phyloP scores from a whole-genome alignment of 805 yeast genomes.

The Sugiyamaella chiloensis region DNA sequence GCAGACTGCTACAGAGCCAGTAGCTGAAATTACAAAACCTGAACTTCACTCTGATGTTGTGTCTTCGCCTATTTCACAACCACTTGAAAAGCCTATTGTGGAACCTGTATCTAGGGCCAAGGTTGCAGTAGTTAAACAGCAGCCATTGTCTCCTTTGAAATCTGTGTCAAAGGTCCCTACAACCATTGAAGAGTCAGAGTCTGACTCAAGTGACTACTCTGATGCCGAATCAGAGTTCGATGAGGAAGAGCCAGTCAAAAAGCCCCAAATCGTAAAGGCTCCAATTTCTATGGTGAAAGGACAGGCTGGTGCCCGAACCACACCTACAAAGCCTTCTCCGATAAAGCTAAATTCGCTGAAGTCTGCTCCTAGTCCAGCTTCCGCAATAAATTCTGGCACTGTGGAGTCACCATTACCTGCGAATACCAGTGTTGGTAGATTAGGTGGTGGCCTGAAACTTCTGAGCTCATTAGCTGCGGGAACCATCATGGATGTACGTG shows the following conservation, averaged over 20 bases:
- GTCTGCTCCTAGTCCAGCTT: too few relatives aligned
- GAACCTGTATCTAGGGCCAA: too few relatives aligned
- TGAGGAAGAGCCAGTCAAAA: neutral
- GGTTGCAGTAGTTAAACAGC: too few relatives aligned
- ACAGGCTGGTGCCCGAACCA: neutral
- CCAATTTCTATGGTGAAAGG: constrained; percentile 1
- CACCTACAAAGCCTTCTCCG: neutral
- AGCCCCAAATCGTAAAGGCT: neutral
- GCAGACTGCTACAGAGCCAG: too few relatives aligned
- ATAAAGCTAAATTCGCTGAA: too few relatives aligned
- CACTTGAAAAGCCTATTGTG: too few relatives aligned
- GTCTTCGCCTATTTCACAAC: too few relatives aligned
- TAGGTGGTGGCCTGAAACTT: constrained; percentile 6
- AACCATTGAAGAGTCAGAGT: neutral
- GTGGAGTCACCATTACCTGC: neutral
- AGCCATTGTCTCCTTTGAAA: too few relatives aligned
- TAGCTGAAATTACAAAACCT: too few relatives aligned
- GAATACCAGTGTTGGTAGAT: neutral
- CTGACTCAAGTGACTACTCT: neutral
- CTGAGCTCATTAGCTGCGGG: constrained; percentile 11
- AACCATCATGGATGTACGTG: constrained; percentile 4
- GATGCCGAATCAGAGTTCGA: neutral
- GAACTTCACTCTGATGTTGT: too few relatives aligned
- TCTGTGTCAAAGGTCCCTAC: too few relatives aligned
- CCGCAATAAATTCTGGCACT: too few relatives aligned